phyloP scores from a whole-genome alignment of 495 filamentous ascomycete species.

The Geoglossum glabrum region DNA sequence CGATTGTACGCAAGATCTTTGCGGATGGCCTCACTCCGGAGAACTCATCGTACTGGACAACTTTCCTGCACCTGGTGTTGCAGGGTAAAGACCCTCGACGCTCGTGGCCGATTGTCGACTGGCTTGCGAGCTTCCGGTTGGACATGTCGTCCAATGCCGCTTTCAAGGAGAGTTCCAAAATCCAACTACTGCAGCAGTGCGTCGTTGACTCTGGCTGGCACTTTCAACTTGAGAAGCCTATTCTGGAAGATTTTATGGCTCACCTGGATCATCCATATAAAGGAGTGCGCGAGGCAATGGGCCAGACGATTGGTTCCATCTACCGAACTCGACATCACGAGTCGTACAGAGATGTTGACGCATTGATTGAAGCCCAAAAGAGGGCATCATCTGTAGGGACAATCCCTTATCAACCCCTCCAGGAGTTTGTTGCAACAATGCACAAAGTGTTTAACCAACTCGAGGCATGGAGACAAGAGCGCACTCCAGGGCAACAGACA shows the following conservation, averaged over 20 bases:
- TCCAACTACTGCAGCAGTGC: constrained; percentile 73
- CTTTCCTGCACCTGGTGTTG: constrained; percentile 71
- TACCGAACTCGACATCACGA: constrained; percentile 84
- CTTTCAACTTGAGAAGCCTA: constrained; percentile 76
- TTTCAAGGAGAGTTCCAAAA: constrained; percentile 97
- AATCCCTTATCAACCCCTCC: constrained; percentile 58
- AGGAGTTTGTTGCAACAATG: constrained; percentile 54
- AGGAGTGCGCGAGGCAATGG: constrained; percentile 85
- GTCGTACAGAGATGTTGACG: constrained; percentile 58
- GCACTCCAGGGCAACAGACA: constrained; percentile 74
- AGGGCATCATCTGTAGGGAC: constrained; percentile 61
- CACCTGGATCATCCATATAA: constrained; percentile 98
- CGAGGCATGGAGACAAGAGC: constrained; percentile 69
- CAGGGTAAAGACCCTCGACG: constrained; percentile 72
- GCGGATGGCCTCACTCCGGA: constrained; percentile 82
- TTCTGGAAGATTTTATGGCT: constrained; percentile 67
- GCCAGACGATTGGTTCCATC: constrained; percentile 66
- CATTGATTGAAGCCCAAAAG: constrained; percentile 60
- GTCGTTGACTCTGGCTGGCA: constrained; percentile 88
- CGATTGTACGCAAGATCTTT: constrained; percentile 70
- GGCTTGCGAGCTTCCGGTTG: constrained; percentile 65
- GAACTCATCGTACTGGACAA: constrained; percentile 84
- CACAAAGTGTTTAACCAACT: constrained; percentile 59
- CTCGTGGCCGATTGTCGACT: constrained; percentile 67
- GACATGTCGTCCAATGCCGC: constrained; percentile 93